Evolutionary conservation across 192 early-diverging fungal genomes (phyloP), one percentile per base, ranked within the genome.

Genomic region (Haplosporangium gracile): DNA sequence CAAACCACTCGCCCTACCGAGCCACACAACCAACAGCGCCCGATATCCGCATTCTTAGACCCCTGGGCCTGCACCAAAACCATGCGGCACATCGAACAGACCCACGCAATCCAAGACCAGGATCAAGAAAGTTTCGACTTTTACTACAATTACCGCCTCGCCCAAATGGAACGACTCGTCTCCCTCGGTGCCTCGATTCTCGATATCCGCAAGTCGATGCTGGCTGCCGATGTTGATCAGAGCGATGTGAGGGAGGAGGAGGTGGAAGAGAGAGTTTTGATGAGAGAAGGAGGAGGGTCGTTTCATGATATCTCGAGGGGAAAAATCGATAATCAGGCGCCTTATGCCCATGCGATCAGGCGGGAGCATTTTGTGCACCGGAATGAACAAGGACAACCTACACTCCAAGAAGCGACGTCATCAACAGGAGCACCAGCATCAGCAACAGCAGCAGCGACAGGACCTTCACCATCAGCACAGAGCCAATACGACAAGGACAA

Each of bases 21-120:
- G 11, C 43, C 43, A 15, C 10, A 45, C 43, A 45, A 15, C 13
- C 68, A n/a, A 24, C 7, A 60, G n/a, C 38, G 15, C 43, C 60
- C 36, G 24, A 20, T 78, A 2, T 38, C 51, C 42, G 51, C 63
- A 4, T 79, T 79, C 45, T 0, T 75, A 36, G 82, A 79, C n/a
- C 78, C 82, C 1, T 85, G 82, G 82, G 68, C 63, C 2, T 85
- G 73, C 24, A 49, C 68, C 13, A 73, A 75, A 24, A 85, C 82
- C 3, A 63, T 85, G 24, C 70, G 73, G 20, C 65, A 72, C 45
- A 32, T 85, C 5, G 77, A 85, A 42, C 74, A 79, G 24, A 47
- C 15, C 24, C 26, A 42, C 15, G 53, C 32, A 18, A 49, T 75
- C n/a, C 39, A n/a, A 1, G 74, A 51, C 11, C n/a, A 53, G n/a